Base-by-base conservation (phyloP, 257 asterid genomes). In the Oldenlandia corymbosa region DNA sequence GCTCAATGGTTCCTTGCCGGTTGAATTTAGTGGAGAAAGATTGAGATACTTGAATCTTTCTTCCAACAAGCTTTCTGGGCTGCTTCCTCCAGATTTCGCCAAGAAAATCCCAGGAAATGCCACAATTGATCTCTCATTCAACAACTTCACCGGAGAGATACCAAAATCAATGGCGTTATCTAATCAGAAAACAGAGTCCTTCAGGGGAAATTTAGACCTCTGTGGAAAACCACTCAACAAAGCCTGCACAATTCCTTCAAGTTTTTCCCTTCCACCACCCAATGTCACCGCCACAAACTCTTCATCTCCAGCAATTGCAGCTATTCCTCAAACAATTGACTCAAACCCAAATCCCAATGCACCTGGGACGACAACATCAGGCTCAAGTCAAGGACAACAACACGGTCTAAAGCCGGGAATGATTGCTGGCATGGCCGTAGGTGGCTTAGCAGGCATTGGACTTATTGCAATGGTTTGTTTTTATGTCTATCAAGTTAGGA, bases 251-350 rank as follows among this genome's bases (percentile, higher is more conserved):
- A 42, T 82, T 24, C 97, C 99, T 64, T 89, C 97, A 24, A 76
- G 85, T 31, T 62, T 83, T 5, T 81, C 96, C 7, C 53, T 56
- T n/a, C 94, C 94, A 11, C 88, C 88, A 11, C 88, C 88, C 1
- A 84, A 80, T 43, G 59, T 53, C 17, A 47, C 85, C 0, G 23
- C 74, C 10, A 89, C n/a, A n/a, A n/a, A 81, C 54, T 64, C 77
- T 47, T 67, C 90, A 5, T 46, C 95, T 27, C 85, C 97, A 2
- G 97, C 97, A 10, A 89, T 92, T 68, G 97, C 97, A 5, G 99
- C 83, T 67, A 89, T 92, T 23, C 99, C 99, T 1, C 78, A 81
- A 69, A 80, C 83, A 21, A 68, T 85, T 31, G 78, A 57, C 62
- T 43, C 81, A 13, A 51, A 68, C 32, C 81, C 94, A 3, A 6